Evolutionary conservation across 169 alveolate species (phyloP), one percentile per base, ranked within the genome.

Genomic region (Cryptosporidium andersoni): DNA sequence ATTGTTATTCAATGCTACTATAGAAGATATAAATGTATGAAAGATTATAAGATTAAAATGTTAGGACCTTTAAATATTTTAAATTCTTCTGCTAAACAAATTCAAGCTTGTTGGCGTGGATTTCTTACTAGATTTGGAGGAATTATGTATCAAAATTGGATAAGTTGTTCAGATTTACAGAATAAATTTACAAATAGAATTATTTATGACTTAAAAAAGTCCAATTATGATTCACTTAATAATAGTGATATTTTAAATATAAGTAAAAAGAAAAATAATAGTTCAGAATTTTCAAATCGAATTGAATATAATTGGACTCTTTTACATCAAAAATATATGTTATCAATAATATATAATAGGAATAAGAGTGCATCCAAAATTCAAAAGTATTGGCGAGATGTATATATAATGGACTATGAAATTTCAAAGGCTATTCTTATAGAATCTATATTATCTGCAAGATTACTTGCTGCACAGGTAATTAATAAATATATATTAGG

Each of bases 51-150:
- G 16, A 43, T 74, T 42, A 42, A 64, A 55, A 74, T 58, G 34
- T 16, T 43, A n/a, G 85, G 85, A 12, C 85, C 85, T 3, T 45
- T 74, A 9, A 62, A 74, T n/a, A 49, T 58, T 12, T 11, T 74
- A 14, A 74, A 40, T 40, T 47, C 43, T 34, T 74, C 85, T 40
- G 85, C 85, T 11, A n/a, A 58, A 42, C 85, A 74, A 34, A 74
- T 74, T n/a, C 85, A 74, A 48, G 85, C 85, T 7, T 74, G 85
- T 45, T 74, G 85, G 85, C 55, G 85, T 16, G 60, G 85, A 25
- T 74, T 74, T 39, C 43, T 74, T 43, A 47, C 63, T 58, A 74
- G 85, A 4, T 74, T 56, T 60, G 67, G 85, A 11, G n/a, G 2
- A 6, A 47, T 60, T 8, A 5, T 47, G 62, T n/a, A 60, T 1